These are phyloP conservation scores for Malassezia arunalokei DNA, from an alignment of 1,284 basidiomycete species.

Conservation along the genomic window DNA sequence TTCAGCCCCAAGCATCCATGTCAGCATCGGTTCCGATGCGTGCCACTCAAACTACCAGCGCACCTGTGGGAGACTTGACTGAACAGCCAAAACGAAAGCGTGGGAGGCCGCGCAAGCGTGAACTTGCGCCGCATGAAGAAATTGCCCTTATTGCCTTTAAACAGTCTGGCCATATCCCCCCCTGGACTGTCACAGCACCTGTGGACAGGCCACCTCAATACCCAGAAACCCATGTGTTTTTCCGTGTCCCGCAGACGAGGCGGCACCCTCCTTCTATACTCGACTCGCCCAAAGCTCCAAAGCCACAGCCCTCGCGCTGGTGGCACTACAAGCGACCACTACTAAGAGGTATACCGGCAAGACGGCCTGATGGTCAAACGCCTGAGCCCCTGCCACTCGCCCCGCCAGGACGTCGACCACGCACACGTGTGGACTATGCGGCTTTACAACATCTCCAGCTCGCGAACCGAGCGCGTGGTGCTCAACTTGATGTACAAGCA, in stretches of 20 bases:
- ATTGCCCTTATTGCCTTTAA: constrained; percentile 1
- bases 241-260: not conserved
- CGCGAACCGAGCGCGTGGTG: constrained; percentile 4
- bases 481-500: constrained; percentile 1
- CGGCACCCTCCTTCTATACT: not conserved
- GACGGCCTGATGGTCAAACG: not conserved
- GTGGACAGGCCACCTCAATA: constrained; percentile 12
- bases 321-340: constrained; percentile 8
- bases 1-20: not conserved
- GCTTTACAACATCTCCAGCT: constrained; percentile 11
- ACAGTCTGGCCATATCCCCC: constrained; percentile 1
- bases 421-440: constrained; percentile 5
- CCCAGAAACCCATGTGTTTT: constrained; percentile 14
- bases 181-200: not conserved
- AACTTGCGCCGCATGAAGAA: constrained; percentile 1
- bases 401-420: not conserved
- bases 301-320: constrained; percentile 1
- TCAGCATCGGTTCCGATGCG: too few relatives aligned
- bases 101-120: constrained; percentile 11
- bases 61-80: not conserved
- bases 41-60: too few relatives aligned
- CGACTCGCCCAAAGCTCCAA: constrained; percentile 5
- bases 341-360: not conserved
- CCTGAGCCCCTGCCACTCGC: constrained; percentile 10
- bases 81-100: constrained; percentile 4